phyloP scores from a whole-genome alignment of 208 protist species.

The Trichomonas vaginalis region DNA sequence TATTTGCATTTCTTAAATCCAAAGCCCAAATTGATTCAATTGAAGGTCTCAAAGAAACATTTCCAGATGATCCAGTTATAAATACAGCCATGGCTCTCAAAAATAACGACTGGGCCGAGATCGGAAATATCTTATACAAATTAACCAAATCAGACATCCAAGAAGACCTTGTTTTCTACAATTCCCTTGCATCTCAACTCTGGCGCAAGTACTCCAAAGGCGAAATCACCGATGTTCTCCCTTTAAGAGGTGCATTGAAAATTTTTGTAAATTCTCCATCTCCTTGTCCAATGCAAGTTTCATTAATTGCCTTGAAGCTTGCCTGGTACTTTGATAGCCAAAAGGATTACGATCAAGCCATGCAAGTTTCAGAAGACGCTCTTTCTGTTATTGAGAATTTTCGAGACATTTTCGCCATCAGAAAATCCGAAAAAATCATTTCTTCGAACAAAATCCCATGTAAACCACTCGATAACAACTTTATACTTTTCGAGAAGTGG shows the following conservation, averaged over 20 bases:
- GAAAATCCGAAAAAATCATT: neutral
- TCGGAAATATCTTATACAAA: neutral
- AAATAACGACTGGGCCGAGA: neutral
- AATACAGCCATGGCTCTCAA: neutral
- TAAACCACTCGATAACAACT: neutral
- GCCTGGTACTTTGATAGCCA: neutral
- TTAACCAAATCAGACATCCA: neutral
- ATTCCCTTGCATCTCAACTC: neutral
- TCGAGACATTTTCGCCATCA: neutral
- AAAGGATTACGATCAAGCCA: neutral
- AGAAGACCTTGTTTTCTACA: neutral
- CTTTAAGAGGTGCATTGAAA: neutral
- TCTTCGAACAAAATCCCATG: neutral
- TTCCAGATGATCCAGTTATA: neutral
- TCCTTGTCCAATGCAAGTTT: neutral
- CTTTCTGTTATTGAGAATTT: neutral
- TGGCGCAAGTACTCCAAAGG: neutral
- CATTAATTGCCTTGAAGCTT: neutral
- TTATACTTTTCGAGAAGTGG: neutral
- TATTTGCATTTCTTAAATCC: neutral
- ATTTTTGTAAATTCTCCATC: neutral
- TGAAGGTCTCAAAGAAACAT: neutral
- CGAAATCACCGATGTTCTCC: neutral
- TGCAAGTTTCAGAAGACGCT: neutral
- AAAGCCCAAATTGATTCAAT: neutral